Conservation (phyloP, 768 basidiomycete genomes). For the Pisolithus marmoratus region DNA sequence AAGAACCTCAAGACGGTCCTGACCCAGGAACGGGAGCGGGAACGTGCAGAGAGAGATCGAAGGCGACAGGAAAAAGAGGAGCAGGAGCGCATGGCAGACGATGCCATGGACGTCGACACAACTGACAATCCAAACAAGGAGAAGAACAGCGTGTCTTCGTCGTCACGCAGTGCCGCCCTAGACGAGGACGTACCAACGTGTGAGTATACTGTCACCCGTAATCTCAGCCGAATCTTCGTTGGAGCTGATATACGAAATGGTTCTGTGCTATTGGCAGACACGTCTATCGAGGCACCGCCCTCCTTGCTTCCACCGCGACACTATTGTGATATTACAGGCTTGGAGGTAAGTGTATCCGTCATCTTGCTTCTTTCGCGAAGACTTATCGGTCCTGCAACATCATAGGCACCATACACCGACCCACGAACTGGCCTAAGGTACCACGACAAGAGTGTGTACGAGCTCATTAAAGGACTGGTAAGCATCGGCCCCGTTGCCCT, state of each 20-base stretch:
- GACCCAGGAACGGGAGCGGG: conserved; percentile 72
- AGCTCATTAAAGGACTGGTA: conserved; percentile 71
- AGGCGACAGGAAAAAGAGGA: conserved; percentile 46
- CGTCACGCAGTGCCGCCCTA: not conserved
- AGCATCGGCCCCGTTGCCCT: conserved; percentile 7
- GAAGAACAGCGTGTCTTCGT: conserved; percentile 8
- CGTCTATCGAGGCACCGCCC: conserved; percentile 80
- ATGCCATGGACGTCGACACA: conserved; percentile 50
- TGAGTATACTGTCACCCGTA: conserved; percentile 29
- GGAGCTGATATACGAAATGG: not conserved
- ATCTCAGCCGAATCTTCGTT: not conserved
- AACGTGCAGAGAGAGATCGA: conserved; percentile 60
- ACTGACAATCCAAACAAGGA: conserved; percentile 8
- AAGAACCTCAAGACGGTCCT: conserved; percentile 80
- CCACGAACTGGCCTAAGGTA: conserved; percentile 75
- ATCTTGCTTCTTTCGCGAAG: not conserved
- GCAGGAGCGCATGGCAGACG: conserved; percentile 20
- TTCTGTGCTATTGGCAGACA: conserved; percentile 38
- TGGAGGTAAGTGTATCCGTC: conserved; percentile 46
- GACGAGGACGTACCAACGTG: conserved; percentile 72
- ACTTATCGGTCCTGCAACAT: not conserved
- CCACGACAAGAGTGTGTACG: conserved; percentile 85
- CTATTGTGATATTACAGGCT: conserved; percentile 83
- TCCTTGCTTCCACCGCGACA: conserved; percentile 70
- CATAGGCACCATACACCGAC: conserved; percentile 77